Base-by-base conservation (phyloP, 257 asterid genomes). In the Echium plantagineum region DNA sequence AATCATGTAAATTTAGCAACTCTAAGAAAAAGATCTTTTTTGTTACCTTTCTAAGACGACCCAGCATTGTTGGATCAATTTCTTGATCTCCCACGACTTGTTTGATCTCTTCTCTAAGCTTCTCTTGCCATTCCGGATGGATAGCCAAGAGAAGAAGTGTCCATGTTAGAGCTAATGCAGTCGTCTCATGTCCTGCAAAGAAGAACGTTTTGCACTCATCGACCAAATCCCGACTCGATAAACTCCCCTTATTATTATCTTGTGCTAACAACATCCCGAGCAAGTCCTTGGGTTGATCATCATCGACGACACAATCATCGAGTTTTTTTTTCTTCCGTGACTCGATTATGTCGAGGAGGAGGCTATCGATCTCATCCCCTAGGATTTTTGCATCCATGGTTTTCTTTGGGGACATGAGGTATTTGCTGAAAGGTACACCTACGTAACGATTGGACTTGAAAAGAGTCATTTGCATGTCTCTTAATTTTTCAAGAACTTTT, bases 131-230 rank as follows among this genome's bases (percentile, higher is more conserved):
- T 42, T 77, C 72, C 0, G 90, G 85, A 53, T 91, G 86, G 49
- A 67, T 6, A 62, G 82, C 94, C 38, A 91, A 78, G 48, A 83
- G 77, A 55, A 91, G 76, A 73, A 88, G 38, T 2, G 94, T 84
- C 97, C 97, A 88, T 12, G 88, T 77, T 61, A 91, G 80, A n/a
- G 84, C 80, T 64, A 91, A 42, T 20, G 98, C 94, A 0, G 94
- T 88, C 17, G 98, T 91, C 71, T 91, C 98, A 15, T 88, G 95
- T 1, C 98, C 96, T 0, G 71, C 98, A 17, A 91, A 91, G 80
- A 91, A 91, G 56, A 91, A 87, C 1, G 98, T 87, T 74, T 91
- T 91, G 82, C 98, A 83, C 48, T 91, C 95, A 30, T 91, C 98
- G 69, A 87, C 94, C 52, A 91, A 55, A 51, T 91, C 96, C 59